These are phyloP conservation scores for Rhododendron kiyosumense DNA, from an alignment of 148 eudicot genomes.

Conservation along the genomic window DNA sequence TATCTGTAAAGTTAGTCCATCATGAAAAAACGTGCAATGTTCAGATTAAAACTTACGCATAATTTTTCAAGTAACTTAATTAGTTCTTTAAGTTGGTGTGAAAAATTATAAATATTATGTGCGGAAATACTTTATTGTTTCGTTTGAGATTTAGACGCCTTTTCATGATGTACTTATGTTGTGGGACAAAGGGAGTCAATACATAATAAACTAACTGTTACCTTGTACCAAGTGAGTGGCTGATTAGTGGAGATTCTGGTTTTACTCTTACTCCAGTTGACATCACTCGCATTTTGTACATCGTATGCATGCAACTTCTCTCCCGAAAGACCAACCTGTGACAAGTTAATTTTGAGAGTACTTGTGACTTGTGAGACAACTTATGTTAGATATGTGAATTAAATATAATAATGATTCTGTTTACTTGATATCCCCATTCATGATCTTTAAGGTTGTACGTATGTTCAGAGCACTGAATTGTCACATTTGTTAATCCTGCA, in stretches of 20 bases:
- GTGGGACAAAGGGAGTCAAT: not conserved
- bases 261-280: conserved; percentile 29
- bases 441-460: conserved; percentile 23
- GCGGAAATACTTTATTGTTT: too few relatives aligned
- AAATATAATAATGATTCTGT: not conserved
- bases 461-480: conserved; percentile 20
- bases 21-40: not conserved
- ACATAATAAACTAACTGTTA: not conserved
- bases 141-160: not conserved
- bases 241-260: conserved; percentile 11
- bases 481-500: conserved; percentile 37
- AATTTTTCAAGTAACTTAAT: not conserved
- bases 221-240: conserved; percentile 54
- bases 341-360: not conserved
- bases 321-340: conserved; percentile 43
- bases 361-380: not conserved
- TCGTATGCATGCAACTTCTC: conserved; percentile 32
- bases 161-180: not conserved
- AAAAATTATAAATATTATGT: not conserved
- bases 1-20: not conserved
- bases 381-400: not conserved
- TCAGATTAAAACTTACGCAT: not conserved
- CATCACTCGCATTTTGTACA: conserved; percentile 26
- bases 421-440: conserved; percentile 49
- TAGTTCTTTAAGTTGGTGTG: not conserved